Evolutionary conservation across 257 asterid species (phyloP).

Genomic region (Ehretia macrophylla): DNA sequence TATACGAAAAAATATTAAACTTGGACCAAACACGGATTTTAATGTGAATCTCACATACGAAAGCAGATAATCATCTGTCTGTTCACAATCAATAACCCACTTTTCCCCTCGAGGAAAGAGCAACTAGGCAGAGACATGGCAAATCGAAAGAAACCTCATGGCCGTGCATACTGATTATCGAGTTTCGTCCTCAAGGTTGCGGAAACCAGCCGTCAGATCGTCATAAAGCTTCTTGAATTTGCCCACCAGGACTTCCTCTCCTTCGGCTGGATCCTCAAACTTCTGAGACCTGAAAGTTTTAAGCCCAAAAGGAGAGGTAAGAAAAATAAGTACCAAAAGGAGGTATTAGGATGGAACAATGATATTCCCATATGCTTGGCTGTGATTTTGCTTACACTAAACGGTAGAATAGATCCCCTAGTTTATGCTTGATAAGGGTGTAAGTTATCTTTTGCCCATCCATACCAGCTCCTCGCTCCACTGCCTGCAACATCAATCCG

Average conservation of each 20-base stretch:
- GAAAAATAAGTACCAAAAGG: not conserved
- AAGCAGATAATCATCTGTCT: not conserved
- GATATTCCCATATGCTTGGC: not conserved
- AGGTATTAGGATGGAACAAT: not conserved
- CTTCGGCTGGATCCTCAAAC: slow-evolving; percentile 99
- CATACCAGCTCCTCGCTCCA: slow-evolving; percentile 98
- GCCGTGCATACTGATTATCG: slow-evolving; percentile 36
- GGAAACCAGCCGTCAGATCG: slow-evolving; percentile 93
- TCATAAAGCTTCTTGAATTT: slow-evolving; percentile 87
- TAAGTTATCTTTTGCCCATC: slow-evolving; percentile 96
- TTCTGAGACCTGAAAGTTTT: slow-evolving; percentile 74
- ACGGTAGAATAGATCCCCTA: slow-evolving; percentile 91
- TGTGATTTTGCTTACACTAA: slow-evolving; percentile 69
- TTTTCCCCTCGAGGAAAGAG: not conserved
- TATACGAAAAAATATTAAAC: not conserved
- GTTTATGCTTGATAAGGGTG: slow-evolving; percentile 84
- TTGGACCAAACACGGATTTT: not conserved
- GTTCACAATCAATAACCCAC: not conserved
- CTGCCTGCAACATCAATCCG: slow-evolving; percentile 56
- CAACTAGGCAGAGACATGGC: not conserved
- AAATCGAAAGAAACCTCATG: not conserved
- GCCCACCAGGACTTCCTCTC: slow-evolving; percentile 66
- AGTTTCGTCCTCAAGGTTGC: slow-evolving; percentile 90
- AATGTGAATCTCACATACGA: not conserved
- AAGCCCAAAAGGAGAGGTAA: not conserved